Evolutionary conservation across 495 filamentous ascomycete genomes (phyloP).

Genomic region (Elasticomyces elasticus): DNA sequence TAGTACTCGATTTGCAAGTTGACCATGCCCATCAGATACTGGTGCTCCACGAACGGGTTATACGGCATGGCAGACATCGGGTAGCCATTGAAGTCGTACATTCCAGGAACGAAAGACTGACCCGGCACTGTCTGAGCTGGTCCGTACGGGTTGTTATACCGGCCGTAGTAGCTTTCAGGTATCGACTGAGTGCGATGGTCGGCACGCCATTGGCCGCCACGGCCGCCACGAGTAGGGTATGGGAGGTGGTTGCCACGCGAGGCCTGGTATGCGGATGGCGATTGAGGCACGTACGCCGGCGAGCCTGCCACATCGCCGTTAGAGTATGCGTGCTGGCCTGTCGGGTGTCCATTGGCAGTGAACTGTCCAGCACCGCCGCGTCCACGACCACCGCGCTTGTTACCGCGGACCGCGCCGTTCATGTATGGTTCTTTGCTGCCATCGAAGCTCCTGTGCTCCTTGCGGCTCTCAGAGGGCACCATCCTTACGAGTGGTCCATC

Average conservation of each 20-base stretch:
- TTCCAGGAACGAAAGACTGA: conserved; percentile 23
- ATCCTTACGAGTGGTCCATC: conserved; percentile 1
- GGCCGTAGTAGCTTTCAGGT: conserved; percentile 27
- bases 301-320: conserved; percentile 20
- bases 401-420: conserved; percentile 14
- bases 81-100: conserved; percentile 29
- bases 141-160: conserved; percentile 19
- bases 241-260: conserved; percentile 8
- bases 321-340: conserved; percentile 17
- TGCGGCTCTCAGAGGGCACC: conserved; percentile 2
- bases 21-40: conserved; percentile 6
- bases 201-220: conserved; percentile 15
- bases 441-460: conserved; percentile 6
- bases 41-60: conserved; percentile 5
- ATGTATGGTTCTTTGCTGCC: neutral
- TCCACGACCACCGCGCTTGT: conserved; percentile 20
- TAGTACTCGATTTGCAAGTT: conserved; percentile 59
- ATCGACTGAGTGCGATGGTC: conserved; percentile 29
- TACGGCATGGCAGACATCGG: conserved; percentile 58
- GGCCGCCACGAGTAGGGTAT: neutral
- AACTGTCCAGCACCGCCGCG: conserved; percentile 22
- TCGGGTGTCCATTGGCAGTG: conserved; percentile 13
- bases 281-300: conserved; percentile 20
- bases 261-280: conserved; percentile 12
- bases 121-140: conserved; percentile 20